Base-by-base conservation (phyloP, 2,329 filamentous ascomycete genomes). In the Hirsutella rhossiliensis region DNA sequence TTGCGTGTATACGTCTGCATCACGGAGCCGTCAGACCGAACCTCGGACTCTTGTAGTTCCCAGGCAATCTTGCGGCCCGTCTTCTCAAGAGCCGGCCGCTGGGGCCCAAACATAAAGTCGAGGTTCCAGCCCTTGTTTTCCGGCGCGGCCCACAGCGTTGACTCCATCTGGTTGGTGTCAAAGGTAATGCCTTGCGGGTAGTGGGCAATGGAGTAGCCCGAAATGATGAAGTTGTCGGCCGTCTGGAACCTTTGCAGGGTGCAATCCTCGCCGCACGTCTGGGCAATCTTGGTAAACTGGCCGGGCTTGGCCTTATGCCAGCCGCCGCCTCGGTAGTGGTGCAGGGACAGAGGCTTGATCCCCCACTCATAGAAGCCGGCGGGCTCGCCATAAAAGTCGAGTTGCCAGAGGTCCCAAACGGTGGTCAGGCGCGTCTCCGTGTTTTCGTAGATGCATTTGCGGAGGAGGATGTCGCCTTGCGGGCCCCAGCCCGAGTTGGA, bases 311-410 rank as follows among this genome's bases (percentile, higher is more conserved):
- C 72, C 19, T 59, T 55, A 57, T 77, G 73, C 74, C 74, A 78
- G 44, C 71, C 68, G 38, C 32, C 41, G n/a, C 75, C 74, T 53
- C 78, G 78, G 66, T 78, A 81, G 62, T 82, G 77, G 58, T 82
- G 78, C 19, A 82, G 66, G 8, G 74, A 78, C 19, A 80, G 64
- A 1, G 78, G 77, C 50, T 72, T 69, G 50, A 77, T 69, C 28
- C 75, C 75, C 34, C 72, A 71, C 60, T 82, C 78, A 58, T 80
- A 82, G 60, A 81, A 80, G 5, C 78, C 78, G 0, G 75, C 75
- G 4, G 76, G 73, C 54, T 81, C 75, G 40, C 71, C 73, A 45
- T 71, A 68, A 40, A 82, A 62, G 53, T 82, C 78, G 20, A 81
- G 65, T 56, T 81, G 78, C 62, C 73, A 79, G 12, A 82, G 65